Base-by-base conservation (phyloP, 306 rosid genomes). In the Luffa acutangula region DNA sequence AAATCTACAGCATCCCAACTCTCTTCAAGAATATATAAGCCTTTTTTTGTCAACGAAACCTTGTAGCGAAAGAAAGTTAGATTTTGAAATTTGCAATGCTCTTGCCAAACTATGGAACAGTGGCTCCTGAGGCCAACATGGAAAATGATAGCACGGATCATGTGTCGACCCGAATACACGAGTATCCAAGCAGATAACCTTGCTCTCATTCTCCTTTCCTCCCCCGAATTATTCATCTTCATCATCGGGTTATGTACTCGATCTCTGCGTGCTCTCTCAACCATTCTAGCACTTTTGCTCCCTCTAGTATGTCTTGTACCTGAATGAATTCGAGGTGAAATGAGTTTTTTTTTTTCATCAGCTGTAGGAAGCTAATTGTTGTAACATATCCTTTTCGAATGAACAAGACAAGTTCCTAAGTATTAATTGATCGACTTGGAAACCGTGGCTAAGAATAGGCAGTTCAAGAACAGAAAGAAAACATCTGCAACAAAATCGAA, bases 251-350 rank as follows among this genome's bases (percentile, higher is more conserved):
- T 77, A 89, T 75, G 80, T 85, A 92, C 76, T 89, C 87, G 83
- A 94, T 76, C 66, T 87, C 97, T 58, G 97, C 89, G 56, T 89
- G 88, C 79, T 92, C 97, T 90, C 88, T 91, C 85, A 95, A 81
- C 97, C 97, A 95, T 87, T 95, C 97, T 80, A 95, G 97, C 83
- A 95, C 98, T 87, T 91, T 95, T 71, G 98, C 97, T 78, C 97
- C 98, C 83, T 92, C 98, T 59, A 95, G 87, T 84, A 95, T 92
- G 82, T 95, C 97, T 88, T 92, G 97, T 72, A 95, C 98, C 98
- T 95, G 83, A 79, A 86, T 17, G 53, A 49, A 15, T 31, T 11
- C 31, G 60, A 25, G 42, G 59, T 72, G 41, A 25, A 13, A 72
- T 73, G n/a, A 33, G 60, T 7, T 39, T 66, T 81, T 62, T 41